Evolutionary conservation across 495 filamentous ascomycete genomes (phyloP), one percentile per base, ranked within the genome.

Genomic region (Xylaria nigripes): DNA sequence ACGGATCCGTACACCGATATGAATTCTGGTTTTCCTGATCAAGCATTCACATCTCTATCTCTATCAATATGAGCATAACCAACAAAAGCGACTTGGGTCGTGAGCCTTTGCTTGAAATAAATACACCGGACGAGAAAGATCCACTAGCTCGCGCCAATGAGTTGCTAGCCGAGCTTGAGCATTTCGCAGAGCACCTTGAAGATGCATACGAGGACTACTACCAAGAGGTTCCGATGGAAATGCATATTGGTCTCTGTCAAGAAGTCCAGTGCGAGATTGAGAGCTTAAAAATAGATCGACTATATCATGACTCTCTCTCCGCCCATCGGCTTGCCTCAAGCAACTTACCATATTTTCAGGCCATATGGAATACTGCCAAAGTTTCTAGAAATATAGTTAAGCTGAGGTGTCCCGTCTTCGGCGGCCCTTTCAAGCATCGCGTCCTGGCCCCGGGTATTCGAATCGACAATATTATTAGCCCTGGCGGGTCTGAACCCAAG

Each of bases 351-450:
- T 64, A 62, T 27, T 45, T 67, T 15, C 56, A 64, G 25, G 57
- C 64, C 16, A 47, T 67, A 4, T 67, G 64, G 64, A 52, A 62
- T 12, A 61, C 55, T 2, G 64, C 64, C 6, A 67, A 64, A 23
- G 51, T 46, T 29, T 62, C 59, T 3, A 53, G 56, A 8, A 60
- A 64, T 24, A 59, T 67, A 21, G 61, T 67, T 8, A 67, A 61
- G 32, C 19, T 67, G 6, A 55, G 64, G 50, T 56, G 56, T 18
- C 57, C 61, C 2, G 61, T 67, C 5, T 61, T 58, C 53, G 51
- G 45, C 24, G 61, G 64, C 12, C 64, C 64, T 2, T 64, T 62
- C 23, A 64, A 64, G 12, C 61, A 43, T 8, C 54, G 45, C 21
- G 54, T 67, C 21, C 16, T 64, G 22, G 59, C 61, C n/a, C 64